Conservation (phyloP, 1,284 basidiomycete genomes). For the Phylloboletellus chloephorus region DNA sequence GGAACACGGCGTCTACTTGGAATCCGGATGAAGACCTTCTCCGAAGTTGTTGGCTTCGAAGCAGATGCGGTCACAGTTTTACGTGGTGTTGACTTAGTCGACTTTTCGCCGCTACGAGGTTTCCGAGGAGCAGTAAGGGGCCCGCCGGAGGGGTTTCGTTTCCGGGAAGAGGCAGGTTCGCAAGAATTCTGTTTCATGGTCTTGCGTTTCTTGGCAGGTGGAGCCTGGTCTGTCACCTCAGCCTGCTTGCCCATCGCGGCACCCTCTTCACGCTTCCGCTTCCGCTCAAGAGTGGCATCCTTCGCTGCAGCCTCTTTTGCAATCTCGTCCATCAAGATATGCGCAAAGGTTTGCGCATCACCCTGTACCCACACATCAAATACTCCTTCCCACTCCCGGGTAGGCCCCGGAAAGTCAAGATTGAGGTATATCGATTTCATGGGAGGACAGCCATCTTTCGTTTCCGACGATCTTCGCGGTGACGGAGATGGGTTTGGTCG, state of each 20-base stretch:
- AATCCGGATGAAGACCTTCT: slow-evolving; percentile 28
- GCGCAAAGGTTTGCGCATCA: slow-evolving; percentile 78
- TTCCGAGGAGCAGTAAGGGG: slow-evolving; percentile 27
- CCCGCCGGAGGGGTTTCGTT: slow-evolving; percentile 25
- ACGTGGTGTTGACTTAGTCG: slow-evolving; percentile 14
- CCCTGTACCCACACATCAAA: slow-evolving; percentile 92
- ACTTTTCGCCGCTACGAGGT: slow-evolving; percentile 22
- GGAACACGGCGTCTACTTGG: slow-evolving; percentile 11
- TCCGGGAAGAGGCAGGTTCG: slow-evolving; percentile 19
- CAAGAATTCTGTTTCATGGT: slow-evolving; percentile 13
- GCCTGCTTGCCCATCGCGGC: slow-evolving; percentile 12
- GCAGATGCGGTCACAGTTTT: slow-evolving; percentile 13
- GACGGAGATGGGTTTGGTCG: slow-evolving; percentile 40
- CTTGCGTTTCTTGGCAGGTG: slow-evolving; percentile 26
- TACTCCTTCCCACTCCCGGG: slow-evolving; percentile 83
- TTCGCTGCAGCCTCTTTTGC: slow-evolving; percentile 47
- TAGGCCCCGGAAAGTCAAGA: slow-evolving; percentile 83
- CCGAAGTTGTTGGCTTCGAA: slow-evolving; percentile 22
- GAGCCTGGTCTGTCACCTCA: slow-evolving; percentile 15
- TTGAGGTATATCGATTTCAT: slow-evolving; percentile 82
- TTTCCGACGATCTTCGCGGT: slow-evolving; percentile 34
- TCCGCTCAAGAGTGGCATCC: slow-evolving; percentile 47
- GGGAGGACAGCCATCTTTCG: slow-evolving; percentile 44
- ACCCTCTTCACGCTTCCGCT: slow-evolving; percentile 44
- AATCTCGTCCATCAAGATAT: slow-evolving; percentile 51